Evolutionary conservation across 345 rosid species (phyloP).

Genomic region (Nasturtium officinale): DNA sequence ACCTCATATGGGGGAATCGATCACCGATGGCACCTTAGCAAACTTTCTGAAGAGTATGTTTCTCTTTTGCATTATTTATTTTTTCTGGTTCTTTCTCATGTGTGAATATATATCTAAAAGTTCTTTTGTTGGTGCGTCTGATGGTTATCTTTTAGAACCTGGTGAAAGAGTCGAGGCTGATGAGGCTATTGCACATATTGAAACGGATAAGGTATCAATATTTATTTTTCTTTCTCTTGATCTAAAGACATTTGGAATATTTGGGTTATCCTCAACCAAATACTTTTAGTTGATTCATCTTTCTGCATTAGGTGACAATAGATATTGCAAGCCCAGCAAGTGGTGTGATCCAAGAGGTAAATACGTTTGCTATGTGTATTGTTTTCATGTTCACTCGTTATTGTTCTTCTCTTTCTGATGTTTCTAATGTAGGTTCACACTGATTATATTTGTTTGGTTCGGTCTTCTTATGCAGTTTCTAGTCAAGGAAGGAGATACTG

Average conservation of each 20-base stretch:
- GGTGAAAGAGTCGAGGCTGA: constrained; percentile 86
- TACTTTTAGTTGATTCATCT: constrained; percentile 12
- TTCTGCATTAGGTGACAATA: constrained; percentile 66
- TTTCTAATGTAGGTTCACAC: neutral
- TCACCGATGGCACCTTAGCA: constrained; percentile 82
- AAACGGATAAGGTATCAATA: constrained; percentile 82
- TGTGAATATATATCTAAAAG: constrained; percentile 11
- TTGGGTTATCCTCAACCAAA: constrained; percentile 12
- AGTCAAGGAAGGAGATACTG: constrained; percentile 97
- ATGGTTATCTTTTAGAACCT: constrained; percentile 56
- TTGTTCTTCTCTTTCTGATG: constrained; percentile 5
- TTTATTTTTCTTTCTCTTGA: neutral
- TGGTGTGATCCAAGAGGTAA: constrained; percentile 79
- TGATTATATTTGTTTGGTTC: neutral
- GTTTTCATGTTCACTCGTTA: neutral
- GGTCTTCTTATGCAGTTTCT: constrained; percentile 53
- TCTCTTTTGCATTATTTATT: constrained; percentile 23
- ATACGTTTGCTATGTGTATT: constrained; percentile 3
- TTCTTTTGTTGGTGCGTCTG: neutral
- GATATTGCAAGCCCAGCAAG: constrained; percentile 86
- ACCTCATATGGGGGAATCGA: constrained; percentile 92
- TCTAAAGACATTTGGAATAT: neutral
- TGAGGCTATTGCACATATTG: constrained; percentile 90
- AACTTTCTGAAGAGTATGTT: constrained; percentile 69
- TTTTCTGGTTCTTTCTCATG: neutral